Percentiles rank a stretch among this genome's conserved stretches.
Conservation (phyloP, 2,329 filamentous ascomycete genomes). For the Monilinia polystroma region DNA sequence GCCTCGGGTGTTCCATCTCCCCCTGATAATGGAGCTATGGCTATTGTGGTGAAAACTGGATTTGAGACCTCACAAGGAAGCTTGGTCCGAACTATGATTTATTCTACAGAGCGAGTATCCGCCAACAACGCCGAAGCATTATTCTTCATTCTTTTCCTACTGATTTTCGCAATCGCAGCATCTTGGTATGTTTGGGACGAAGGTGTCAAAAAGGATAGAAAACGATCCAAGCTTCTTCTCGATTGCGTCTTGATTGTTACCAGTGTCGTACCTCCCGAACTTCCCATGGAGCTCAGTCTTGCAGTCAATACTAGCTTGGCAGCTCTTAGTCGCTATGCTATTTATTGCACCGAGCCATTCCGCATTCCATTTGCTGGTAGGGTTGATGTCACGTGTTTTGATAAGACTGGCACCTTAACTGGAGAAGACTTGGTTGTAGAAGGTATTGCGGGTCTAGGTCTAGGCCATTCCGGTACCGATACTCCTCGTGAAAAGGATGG, state of each 20-base stretch:
- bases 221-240: slow-evolving; percentile 93
- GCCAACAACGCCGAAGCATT: slow-evolving; percentile 95
- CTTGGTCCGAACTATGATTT: slow-evolving; percentile 98
- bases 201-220: slow-evolving; percentile 89
- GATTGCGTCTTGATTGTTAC: slow-evolving; percentile 98
- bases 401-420: slow-evolving; percentile 96
- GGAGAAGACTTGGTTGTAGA: slow-evolving; percentile 97
- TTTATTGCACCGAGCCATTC: slow-evolving; percentile 99
- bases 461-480: slow-evolving; percentile 65
- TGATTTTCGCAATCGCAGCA: slow-evolving; percentile 93
- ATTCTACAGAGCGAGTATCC: slow-evolving; percentile 97
- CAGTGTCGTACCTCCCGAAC: slow-evolving; percentile 94
- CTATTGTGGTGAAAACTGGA: slow-evolving; percentile 92
- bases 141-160: slow-evolving; percentile 95
- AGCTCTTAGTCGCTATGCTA: slow-evolving; percentile 89
- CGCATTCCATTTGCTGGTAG: slow-evolving; percentile 94
- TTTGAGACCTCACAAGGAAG: slow-evolving; percentile 99
- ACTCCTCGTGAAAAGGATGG: slow-evolving; percentile 71
- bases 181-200: slow-evolving; percentile 99
- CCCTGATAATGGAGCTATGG: slow-evolving; percentile 91
- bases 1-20: slow-evolving; percentile 77
- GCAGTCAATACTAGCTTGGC: slow-evolving; percentile 97
- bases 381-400: slow-evolving; percentile 95
- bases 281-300: slow-evolving; percentile 96
- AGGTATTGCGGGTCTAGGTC: slow-evolving; percentile 84